Evolutionary conservation across 495 filamentous ascomycete genomes (phyloP), one percentile per base, ranked within the genome.

Genomic region (Xylaria longipes): DNA sequence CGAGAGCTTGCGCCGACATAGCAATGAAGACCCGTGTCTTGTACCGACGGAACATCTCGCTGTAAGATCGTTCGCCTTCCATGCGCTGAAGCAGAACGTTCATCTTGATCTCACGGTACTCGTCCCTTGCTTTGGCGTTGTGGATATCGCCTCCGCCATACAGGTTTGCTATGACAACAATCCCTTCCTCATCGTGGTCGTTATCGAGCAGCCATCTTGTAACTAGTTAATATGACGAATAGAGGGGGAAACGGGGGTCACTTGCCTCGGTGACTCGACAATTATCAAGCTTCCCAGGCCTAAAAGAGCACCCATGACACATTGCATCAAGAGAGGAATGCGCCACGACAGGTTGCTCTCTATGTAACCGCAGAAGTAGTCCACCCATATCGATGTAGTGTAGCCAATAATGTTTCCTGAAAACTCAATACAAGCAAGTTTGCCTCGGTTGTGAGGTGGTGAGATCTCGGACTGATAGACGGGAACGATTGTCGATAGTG

Each of bases 81-180:
- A 97, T 93, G 22, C 96, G 92, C 78, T 94, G 91, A 11, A 98
- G 84, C 17, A 99, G 87, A 12, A 99, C 96, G 73, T 95, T 90
- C 93, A 97, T 95, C 84, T 99, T 99, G 82, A 99, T 99, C 73
- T 99, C 96, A 70, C 96, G 92, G 77, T 97, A 99, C 79, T 99
- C 96, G 41, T 96, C 93, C 31, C 94, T 88, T 7, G 97, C 96
- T 75, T 94, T 93, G 45, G 92, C 86, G 76, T 97, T 94, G 80
- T 97, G 93, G 60, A 97, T 92, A 80, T 99, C 96, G 46, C 96
- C 96, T 74, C 92, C 94, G 22, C 97, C 96, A 76, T 98, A 98
- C 15, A 98, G 88, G 79, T 98, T 98, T 29, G 97, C 97, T 79
- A 99, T 97, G 17, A 99, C 97, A 6, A 97, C 90, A 80, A 98